Conservation (phyloP, 2,329 filamentous ascomycete genomes). For the Hymenoscyphus repandus region DNA sequence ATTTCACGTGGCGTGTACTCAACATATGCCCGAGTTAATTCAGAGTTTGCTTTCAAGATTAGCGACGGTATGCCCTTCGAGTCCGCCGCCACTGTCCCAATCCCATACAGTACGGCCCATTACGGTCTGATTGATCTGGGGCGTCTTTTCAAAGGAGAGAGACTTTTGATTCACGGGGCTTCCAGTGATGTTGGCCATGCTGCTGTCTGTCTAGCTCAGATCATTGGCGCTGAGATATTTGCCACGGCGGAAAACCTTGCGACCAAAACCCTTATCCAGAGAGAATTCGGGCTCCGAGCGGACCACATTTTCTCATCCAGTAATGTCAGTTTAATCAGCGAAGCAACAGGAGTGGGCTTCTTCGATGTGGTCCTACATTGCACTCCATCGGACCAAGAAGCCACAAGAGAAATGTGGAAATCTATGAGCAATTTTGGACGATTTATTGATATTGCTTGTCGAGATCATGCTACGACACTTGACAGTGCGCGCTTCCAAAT, state of each 20-base stretch:
- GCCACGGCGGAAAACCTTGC: constrained; percentile 23
- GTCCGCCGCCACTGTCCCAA: constrained; percentile 22
- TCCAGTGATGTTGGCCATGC: constrained; percentile 33
- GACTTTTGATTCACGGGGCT: constrained; percentile 33
- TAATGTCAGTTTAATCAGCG: constrained; percentile 15
- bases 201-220: constrained; percentile 30
- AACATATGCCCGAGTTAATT: constrained; percentile 19
- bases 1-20: constrained; percentile 22
- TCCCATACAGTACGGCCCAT: constrained; percentile 25
- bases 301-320: constrained; percentile 19
- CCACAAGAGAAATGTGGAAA: constrained; percentile 28
- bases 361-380: constrained; percentile 31
- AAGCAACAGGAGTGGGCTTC: constrained; percentile 17
- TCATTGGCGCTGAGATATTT: constrained; percentile 24
- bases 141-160: constrained; percentile 23
- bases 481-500: constrained; percentile 31
- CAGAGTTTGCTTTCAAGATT: constrained; percentile 18
- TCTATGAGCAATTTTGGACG: constrained; percentile 34
- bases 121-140: constrained; percentile 25
- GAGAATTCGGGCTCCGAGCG: constrained; percentile 15
- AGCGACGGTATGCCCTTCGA: constrained; percentile 20
- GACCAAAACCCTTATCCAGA: constrained; percentile 21
- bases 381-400: constrained; percentile 21
- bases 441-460: constrained; percentile 36
- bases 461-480: constrained; percentile 30